These are phyloP conservation scores for Capronia coronata DNA, from an alignment of 2,329 filamentous ascomycete species.

Conservation along the genomic window DNA sequence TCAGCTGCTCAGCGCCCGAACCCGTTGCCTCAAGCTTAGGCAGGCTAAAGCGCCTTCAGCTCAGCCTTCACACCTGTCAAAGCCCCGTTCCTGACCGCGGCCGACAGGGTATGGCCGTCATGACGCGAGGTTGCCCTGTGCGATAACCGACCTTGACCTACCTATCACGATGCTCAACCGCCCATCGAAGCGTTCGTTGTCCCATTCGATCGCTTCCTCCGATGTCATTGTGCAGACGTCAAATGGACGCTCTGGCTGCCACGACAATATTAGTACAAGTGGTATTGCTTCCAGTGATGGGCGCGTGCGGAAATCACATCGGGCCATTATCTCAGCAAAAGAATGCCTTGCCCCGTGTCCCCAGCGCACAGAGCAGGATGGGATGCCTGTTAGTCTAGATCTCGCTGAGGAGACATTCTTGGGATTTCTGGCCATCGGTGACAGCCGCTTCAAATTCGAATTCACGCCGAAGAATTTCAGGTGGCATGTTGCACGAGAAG, in stretches of 20 bases:
- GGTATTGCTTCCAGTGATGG: not conserved
- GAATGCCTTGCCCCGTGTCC: constrained; percentile 10
- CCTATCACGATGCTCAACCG: constrained; percentile 12
- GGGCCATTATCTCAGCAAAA: constrained; percentile 1
- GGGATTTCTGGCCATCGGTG: constrained; percentile 1
- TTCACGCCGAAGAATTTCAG: constrained; percentile 4
- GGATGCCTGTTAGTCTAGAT: constrained; percentile 4
- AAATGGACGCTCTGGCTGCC: not conserved
- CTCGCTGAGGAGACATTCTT: constrained; percentile 1
- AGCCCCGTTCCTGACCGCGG: constrained; percentile 1
- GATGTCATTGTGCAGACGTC: constrained; percentile 15
- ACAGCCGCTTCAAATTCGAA: constrained; percentile 4
- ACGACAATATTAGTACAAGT: not conserved
- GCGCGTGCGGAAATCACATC: constrained; percentile 25
- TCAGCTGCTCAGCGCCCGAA: constrained; percentile 13
- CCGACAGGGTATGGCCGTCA: constrained; percentile 14
- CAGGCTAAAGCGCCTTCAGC: constrained; percentile 13
- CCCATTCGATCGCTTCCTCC: constrained; percentile 1
- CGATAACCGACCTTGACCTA: constrained; percentile 20
- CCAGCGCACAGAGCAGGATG: constrained; percentile 14
- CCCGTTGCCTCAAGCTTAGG: constrained; percentile 8
- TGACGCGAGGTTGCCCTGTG: constrained; percentile 26
- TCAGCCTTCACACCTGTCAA: constrained; percentile 6
- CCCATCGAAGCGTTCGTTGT: not conserved
- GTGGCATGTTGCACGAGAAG: not conserved